Base-by-base conservation (phyloP, 2,329 filamentous ascomycete species). In the Botrytis fragariae region DNA sequence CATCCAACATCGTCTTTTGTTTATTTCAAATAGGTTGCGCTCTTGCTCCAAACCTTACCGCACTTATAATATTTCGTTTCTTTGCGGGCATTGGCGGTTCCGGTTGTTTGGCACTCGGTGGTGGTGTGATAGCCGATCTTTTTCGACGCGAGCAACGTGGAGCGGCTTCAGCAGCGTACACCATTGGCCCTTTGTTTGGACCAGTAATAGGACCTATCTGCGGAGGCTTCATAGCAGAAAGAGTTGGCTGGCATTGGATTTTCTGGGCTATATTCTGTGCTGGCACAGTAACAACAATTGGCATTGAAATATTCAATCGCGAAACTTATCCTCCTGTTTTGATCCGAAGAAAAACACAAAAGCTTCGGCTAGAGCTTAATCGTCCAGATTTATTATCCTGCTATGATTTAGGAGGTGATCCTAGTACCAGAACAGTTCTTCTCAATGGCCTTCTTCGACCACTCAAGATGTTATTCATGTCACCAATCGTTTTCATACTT, bases 11-110 rank as follows among this genome's bases (percentile, higher is more conserved):
- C 6, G 83, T 89, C 72, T 92, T 92, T 79, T 85, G 88, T 72
- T 78, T 86, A 1, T 92, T 89, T 82, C 88, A 88, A 60, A 85
- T 93, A 75, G 90, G 88, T 0, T 91, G 90, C 73, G 91, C 89
- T 3, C 82, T 92, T 14, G 85, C 89, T 0, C 86, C 87, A 0
- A 85, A 83, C 68, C 80, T 85, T 25, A 81, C 80, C 0, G 81
- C 82, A 25, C 79, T 85, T 18, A 81, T 86, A 57, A 80, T 79
- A 2, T 87, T 86, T 74, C 83, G 86, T 0, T 85, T 87, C 74
- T 75, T 87, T 0, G 82, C 84, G 1, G 86, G 85, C 0, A 80
- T 84, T 39, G 83, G 83, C 9, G 84, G 84, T 0, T 83, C 83
- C 3, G 83, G 84, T 0, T 84, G 85, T 1, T 77, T 86, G 0